phyloP scores from a whole-genome alignment of 2,329 filamentous ascomycete species.

The Epichloe gansuensis region DNA sequence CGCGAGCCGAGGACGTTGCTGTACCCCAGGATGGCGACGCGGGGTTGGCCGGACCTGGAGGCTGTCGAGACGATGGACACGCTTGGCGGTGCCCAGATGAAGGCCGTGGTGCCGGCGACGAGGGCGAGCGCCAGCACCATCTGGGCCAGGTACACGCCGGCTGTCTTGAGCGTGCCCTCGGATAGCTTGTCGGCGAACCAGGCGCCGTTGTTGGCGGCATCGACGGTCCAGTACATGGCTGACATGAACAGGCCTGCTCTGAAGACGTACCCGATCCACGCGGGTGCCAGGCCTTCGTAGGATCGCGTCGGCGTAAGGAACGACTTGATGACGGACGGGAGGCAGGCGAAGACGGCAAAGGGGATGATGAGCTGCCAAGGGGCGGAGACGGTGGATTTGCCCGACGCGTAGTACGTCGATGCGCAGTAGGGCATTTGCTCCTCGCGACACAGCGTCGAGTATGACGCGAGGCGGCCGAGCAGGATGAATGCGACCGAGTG shows the following conservation, averaged over 20 bases:
- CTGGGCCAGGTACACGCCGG: slow-evolving; percentile 68
- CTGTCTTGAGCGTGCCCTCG: slow-evolving; percentile 53
- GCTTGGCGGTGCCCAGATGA: slow-evolving; percentile 73
- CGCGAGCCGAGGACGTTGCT: slow-evolving; percentile 86
- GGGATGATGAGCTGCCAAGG: slow-evolving; percentile 79
- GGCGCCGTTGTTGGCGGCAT: slow-evolving; percentile 74
- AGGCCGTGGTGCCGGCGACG: slow-evolving; percentile 73
- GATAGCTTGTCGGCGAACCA: slow-evolving; percentile 53
- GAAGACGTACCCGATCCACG: slow-evolving; percentile 74
- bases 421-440: slow-evolving; percentile 97
- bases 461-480: slow-evolving; percentile 66
- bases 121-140: slow-evolving; percentile 66
- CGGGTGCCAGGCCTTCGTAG: slow-evolving; percentile 71
- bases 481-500: slow-evolving; percentile 76
- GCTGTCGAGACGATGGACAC: slow-evolving; percentile 53
- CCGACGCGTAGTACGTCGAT: slow-evolving; percentile 90
- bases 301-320: slow-evolving; percentile 75
- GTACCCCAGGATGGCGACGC: slow-evolving; percentile 76
- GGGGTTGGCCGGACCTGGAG: slow-evolving; percentile 30
- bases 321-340: slow-evolving; percentile 64
- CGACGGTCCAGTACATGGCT: slow-evolving; percentile 76
- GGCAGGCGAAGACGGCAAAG: slow-evolving; percentile 53
- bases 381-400: slow-evolving; percentile 82
- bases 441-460: slow-evolving; percentile 87
- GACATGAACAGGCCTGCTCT: slow-evolving; percentile 62